phyloP scores from a whole-genome alignment of 176 grass and related monocot genomes.

The Musa schizocarpa region DNA sequence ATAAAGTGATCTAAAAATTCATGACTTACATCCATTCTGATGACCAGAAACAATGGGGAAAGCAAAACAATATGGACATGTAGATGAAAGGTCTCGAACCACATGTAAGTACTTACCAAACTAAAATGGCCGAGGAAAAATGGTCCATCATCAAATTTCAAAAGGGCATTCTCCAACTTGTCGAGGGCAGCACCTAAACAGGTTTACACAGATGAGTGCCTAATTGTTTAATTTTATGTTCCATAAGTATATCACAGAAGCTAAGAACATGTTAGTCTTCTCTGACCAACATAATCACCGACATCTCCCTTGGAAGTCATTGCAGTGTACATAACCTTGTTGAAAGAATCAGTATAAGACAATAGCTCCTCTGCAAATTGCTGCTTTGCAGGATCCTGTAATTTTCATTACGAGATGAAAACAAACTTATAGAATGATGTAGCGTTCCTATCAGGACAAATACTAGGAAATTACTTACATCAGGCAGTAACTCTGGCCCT shows the following conservation, averaged over 20 bases:
- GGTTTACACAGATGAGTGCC: conserved; percentile 12
- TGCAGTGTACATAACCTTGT: conserved; percentile 24
- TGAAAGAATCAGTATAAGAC: conserved; percentile 33
- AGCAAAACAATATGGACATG: too few species aligned
- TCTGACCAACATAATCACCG: conserved; percentile 35
- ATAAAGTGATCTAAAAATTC: too few species aligned
- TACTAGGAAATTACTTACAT: conserved; percentile 27
- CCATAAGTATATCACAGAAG: too few species aligned
- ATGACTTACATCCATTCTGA: neutral
- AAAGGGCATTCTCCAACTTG: conserved; percentile 55
- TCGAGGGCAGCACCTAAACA: conserved; percentile 48
- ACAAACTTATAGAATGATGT: too few species aligned
- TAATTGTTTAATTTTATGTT: too few species aligned
- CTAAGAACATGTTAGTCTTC: neutral
- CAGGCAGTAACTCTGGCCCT: conserved; percentile 48
- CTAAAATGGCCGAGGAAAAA: conserved; percentile 78
- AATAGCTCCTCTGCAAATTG: conserved; percentile 55
- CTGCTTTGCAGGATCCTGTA: conserved; percentile 52
- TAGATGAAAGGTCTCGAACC: neutral
- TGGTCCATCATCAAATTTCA: conserved; percentile 58
- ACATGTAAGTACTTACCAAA: conserved; percentile 30
- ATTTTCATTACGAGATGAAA: neutral
- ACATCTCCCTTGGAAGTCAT: conserved; percentile 27
- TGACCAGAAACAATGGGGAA: neutral
- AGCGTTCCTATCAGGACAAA: too few species aligned